Percentiles rank a stretch among this genome's conserved stretches.
Evolutionary conservation across 129 eudicot genomes (phyloP).

Genomic region (Chrysanthemum seticuspe): DNA sequence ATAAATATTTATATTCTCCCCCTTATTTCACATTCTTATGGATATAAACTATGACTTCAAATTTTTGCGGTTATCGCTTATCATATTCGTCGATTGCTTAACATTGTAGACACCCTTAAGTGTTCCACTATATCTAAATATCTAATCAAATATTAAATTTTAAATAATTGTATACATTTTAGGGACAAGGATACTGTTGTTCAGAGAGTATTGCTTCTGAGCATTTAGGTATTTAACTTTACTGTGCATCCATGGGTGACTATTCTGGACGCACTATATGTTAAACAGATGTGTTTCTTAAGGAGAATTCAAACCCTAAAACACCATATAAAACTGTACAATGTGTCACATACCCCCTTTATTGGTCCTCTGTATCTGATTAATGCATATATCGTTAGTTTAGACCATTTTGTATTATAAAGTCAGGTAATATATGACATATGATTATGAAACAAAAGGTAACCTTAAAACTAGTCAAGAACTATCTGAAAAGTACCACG

Average conservation of each 20-base stretch:
- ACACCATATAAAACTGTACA: not conserved
- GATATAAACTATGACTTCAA: too few relatives aligned
- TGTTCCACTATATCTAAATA: not conserved
- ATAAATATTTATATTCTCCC: too few relatives aligned
- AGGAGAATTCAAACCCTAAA: not conserved
- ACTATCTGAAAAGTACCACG: too few relatives aligned
- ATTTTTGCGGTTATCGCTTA: too few relatives aligned
- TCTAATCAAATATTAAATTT: too few relatives aligned
- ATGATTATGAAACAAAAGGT: too few relatives aligned
- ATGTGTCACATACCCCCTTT: too few relatives aligned
- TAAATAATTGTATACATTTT: not conserved
- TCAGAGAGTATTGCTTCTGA: not conserved
- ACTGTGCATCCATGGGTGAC: not conserved
- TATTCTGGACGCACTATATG: not conserved
- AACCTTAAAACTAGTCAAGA: too few relatives aligned
- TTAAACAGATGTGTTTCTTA: not conserved
- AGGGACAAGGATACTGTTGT: not conserved
- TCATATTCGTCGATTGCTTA: not conserved
- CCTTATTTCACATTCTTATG: not conserved
- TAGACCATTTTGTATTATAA: too few relatives aligned
- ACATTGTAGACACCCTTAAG: not conserved
- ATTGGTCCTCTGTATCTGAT: too few relatives aligned
- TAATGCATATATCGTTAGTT: too few relatives aligned
- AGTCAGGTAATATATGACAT: too few relatives aligned
- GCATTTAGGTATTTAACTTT: not conserved